Evolutionary conservation across 441 rosid species (phyloP), one percentile per base, ranked within the genome.

Genomic region (Metrosideros polymorpha): DNA sequence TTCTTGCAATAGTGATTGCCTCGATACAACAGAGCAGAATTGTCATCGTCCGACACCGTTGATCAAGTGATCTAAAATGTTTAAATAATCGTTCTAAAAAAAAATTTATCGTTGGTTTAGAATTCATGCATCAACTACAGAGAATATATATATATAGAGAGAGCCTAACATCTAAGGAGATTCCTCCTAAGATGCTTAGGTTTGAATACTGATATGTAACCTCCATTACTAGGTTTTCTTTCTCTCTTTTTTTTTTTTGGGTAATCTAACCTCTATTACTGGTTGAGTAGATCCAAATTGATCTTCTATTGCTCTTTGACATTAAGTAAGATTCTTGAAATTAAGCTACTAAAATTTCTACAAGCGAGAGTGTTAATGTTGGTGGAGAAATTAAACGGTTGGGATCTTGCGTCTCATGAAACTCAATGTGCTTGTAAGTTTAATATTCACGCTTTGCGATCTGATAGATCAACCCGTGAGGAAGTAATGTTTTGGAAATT

Each of bases 161-260:
- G 43, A 39, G 14, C 43, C 76, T 35, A 63, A 63, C 76, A 63
- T 32, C 42, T 63, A 7, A 30, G 42, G 43, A 32, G 43, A 63
- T 30, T 61, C 43, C 25, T 32, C 24, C 22, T 18, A 22, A 32
- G 76, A 63, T 63, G 76, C 43, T 17, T 63, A 63, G 76, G 76
- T 63, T 63, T 57, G 30, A 57, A 57, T 56, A 27, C 30, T 27
- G 30, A 56, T 56, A 10, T 12, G 12, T 8, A 45, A 27, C 30
- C 30, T 56, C 63, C 32, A 57, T 57, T 57, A 27, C 63, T 2
- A 57, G 32, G 1, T 27, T 56, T 12, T 22, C 10, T 27, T 56
- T 5, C 17, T 6, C 5, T 12, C 12, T 1, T 6, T 56, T 56
- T 12, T 1, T 0, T 6, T 6, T 27, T 57, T 27, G 1, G 7